Percentiles rank a stretch among this genome's conserved stretches.
Evolutionary conservation across 306 rosid species (phyloP).

Genomic region (Sophora flavescens): DNA sequence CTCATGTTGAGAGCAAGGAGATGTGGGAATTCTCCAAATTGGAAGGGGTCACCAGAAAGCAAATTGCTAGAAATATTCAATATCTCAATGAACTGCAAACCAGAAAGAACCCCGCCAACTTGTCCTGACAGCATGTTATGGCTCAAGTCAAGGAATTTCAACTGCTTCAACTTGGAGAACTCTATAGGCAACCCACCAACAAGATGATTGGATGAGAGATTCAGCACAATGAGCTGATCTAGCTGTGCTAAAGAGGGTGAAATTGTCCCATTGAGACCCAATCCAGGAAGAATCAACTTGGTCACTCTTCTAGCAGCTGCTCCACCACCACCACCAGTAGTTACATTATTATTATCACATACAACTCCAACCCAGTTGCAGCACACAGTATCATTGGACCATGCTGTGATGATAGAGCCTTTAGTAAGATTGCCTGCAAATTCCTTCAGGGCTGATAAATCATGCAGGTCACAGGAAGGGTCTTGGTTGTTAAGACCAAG

Average conservation of each 20-base stretch:
- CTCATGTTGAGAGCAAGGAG: slow-evolving; percentile 73
- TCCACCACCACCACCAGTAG: slow-evolving; percentile 45
- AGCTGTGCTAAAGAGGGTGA: slow-evolving; percentile 60
- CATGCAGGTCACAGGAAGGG: slow-evolving; percentile 61
- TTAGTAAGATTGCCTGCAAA: slow-evolving; percentile 68
- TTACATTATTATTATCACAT: slow-evolving; percentile 60
- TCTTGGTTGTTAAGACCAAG: slow-evolving; percentile 47
- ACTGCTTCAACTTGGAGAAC: slow-evolving; percentile 61
- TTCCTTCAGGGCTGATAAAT: slow-evolving; percentile 67
- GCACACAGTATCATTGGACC: slow-evolving; percentile 64
- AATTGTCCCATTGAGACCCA: slow-evolving; percentile 72
- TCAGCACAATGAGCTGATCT: slow-evolving; percentile 60
- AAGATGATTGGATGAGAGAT: slow-evolving; percentile 74
- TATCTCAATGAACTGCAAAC: slow-evolving; percentile 61
- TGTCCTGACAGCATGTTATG: slow-evolving; percentile 67
- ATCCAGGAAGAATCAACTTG: slow-evolving; percentile 59
- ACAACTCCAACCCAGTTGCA: slow-evolving; percentile 79
- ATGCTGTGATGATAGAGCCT: slow-evolving; percentile 53
- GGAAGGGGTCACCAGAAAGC: slow-evolving; percentile 52
- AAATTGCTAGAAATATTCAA: slow-evolving; percentile 75
- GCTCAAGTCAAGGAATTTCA: slow-evolving; percentile 77
- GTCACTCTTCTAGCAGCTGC: slow-evolving; percentile 61
- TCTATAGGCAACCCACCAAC: slow-evolving; percentile 66
- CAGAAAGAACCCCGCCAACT: slow-evolving; percentile 56
- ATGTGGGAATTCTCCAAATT: slow-evolving; percentile 54